Evolutionary conservation across 2,329 filamentous ascomycete species (phyloP), one percentile per base, ranked within the genome.

Genomic region (Zarea fungicola): DNA sequence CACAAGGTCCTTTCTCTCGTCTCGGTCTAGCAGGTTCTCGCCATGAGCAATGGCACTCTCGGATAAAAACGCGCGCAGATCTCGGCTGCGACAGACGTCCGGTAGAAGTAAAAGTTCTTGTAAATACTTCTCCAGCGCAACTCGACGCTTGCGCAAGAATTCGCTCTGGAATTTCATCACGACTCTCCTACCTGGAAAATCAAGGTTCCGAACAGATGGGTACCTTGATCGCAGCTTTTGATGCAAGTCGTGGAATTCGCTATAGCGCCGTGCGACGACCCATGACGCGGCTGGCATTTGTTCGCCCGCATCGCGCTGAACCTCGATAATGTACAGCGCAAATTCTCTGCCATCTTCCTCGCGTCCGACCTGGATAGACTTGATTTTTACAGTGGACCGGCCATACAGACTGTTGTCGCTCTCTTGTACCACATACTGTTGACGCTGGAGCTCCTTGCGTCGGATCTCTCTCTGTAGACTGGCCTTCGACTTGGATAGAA

Each of bases 391-490:
- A 0, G 83, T 89, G 3, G 93, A 92, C 16, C 92, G 87, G 3
- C 93, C 93, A 60, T 95, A 97, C 21, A 99, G 75, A 65, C 90
- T 96, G 65, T 96, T 99, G 64, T 99, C 95, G 62, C 90, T 96
- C 67, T 99, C 93, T 67, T 99, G 93, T 7, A 97, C 83, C 39
- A 95, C 89, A 59, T 99, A 99, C 64, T 99, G 95, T 65, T 96
- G 93, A 45, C 91, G 81, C 64, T 99, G 93, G 61, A 99, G 79
- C 66, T 97, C 92, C 64, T 97, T 99, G 28, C 91, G 83, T 49
- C 89, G 81, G 48, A 97, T 90, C 65, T 99, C 93, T 56, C 93
- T 80, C 60, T 95, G 87, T 50, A 99, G 72, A 65, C 93, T 99
- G 26, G 90, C 85, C 65, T 93, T 96, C 1, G 90, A 96, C 65